Conservation (phyloP, 2,329 filamentous ascomycete species). For the Fusarium setosum region DNA sequence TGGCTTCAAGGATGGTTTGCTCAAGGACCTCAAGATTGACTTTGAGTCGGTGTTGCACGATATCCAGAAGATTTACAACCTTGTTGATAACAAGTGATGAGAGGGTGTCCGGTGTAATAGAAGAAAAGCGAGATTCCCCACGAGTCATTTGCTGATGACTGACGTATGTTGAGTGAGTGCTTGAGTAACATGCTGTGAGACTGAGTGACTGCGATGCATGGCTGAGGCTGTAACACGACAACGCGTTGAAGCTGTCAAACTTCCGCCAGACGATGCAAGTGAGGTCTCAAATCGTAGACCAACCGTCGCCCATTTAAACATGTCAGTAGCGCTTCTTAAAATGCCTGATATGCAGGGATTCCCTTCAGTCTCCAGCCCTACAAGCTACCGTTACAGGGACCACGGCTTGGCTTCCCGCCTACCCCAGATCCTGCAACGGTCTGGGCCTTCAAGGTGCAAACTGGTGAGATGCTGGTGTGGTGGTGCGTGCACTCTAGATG, state of each 20-base stretch:
- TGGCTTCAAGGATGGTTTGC: slow-evolving; percentile 73
- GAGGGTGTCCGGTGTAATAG: slow-evolving; percentile 10
- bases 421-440: slow-evolving; percentile 26
- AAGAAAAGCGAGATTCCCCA: slow-evolving; percentile 19
- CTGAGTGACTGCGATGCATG: not conserved
- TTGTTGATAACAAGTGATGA: slow-evolving; percentile 49
- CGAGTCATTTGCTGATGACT: not conserved
- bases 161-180: not conserved
- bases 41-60: slow-evolving; percentile 66
- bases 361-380: slow-evolving; percentile 31
- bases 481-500: not conserved
- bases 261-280: not conserved
- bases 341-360: slow-evolving; percentile 38
- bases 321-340: slow-evolving; percentile 26
- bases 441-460: slow-evolving; percentile 35
- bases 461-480: slow-evolving; percentile 2
- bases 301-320: slow-evolving; percentile 28
- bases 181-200: not conserved
- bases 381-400: slow-evolving; percentile 31
- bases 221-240: not conserved
- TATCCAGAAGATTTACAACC: slow-evolving; percentile 75
- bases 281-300: not conserved
- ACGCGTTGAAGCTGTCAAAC: not conserved
- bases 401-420: slow-evolving; percentile 28
- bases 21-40: slow-evolving; percentile 73